phyloP scores from a whole-genome alignment of 108 stramenopile species.

The Aurantiochytrium sp. region DNA sequence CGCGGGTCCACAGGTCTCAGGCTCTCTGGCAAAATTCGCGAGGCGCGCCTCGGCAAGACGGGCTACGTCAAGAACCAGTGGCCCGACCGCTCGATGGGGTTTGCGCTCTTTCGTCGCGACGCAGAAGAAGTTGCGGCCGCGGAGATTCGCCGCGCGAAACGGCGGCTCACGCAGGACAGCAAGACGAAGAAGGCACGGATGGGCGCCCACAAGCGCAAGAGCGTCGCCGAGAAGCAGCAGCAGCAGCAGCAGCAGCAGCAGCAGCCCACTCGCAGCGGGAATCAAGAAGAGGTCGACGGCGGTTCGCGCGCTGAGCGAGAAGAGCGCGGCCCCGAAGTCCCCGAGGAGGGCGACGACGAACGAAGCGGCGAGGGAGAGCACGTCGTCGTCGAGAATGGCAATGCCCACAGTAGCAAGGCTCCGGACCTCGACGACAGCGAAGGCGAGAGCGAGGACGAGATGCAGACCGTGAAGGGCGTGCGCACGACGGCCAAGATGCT shows the following conservation, averaged over 20 bases:
- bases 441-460: neutral
- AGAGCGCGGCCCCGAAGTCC: too few relatives aligned
- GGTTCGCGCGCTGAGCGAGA: too few relatives aligned
- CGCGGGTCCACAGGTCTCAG: conserved; percentile 30
- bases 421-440: too few relatives aligned
- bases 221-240: neutral
- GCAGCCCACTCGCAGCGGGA: too few relatives aligned
- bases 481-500: neutral
- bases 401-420: too few relatives aligned
- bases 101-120: neutral
- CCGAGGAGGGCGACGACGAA: too few relatives aligned
- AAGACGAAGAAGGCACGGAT: neutral
- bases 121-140: neutral
- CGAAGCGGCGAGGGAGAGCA: neutral
- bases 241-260: too few relatives aligned
- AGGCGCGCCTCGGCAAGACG: neutral
- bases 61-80: neutral
- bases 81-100: neutral
- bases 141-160: neutral
- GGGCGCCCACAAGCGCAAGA: neutral
- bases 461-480: neutral
- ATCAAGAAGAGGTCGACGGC: neutral
- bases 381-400: neutral
- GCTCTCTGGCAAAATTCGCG: neutral
- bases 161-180: neutral